These are phyloP conservation scores for Echinochloa phyllopogon DNA, from an alignment of 176 grass and related monocot genomes.

Conservation along the genomic window DNA sequence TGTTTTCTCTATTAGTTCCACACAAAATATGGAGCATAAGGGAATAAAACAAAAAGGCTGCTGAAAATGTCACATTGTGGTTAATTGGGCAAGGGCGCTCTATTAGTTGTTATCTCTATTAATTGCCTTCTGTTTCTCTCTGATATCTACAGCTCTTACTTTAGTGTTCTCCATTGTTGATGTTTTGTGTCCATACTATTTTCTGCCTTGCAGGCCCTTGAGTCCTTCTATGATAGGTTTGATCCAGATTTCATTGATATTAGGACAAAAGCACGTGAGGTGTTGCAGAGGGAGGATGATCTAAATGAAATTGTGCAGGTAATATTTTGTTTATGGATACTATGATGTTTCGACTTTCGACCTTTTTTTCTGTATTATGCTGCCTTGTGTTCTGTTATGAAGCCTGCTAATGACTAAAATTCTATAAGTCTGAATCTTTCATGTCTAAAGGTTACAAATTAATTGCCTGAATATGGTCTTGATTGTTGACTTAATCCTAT, in stretches of 20 bases:
- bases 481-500: constrained; percentile 13
- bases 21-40: constrained; percentile 6
- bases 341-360: not conserved
- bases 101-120: not conserved
- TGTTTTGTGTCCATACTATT: constrained; percentile 15
- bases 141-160: not conserved
- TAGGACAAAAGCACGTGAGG: constrained; percentile 92
- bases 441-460: not conserved
- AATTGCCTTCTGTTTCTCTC: not conserved
- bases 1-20: not conserved
- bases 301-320: constrained; percentile 98
- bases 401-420: not conserved
- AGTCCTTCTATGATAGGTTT: constrained; percentile 76
- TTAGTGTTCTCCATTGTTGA: not conserved
- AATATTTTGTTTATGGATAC: constrained; percentile 28
- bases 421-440: not conserved
- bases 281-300: constrained; percentile 91
- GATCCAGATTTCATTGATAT: constrained; percentile 92
- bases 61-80: not conserved
- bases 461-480: not conserved
- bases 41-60: not conserved
- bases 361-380: constrained; percentile 28
- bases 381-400: not conserved
- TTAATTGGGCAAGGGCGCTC: not conserved
- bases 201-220: constrained; percentile 64